These are phyloP conservation scores for Chalciporus sphaerocephalus DNA, from an alignment of 768 basidiomycete genomes.

Conservation along the genomic window DNA sequence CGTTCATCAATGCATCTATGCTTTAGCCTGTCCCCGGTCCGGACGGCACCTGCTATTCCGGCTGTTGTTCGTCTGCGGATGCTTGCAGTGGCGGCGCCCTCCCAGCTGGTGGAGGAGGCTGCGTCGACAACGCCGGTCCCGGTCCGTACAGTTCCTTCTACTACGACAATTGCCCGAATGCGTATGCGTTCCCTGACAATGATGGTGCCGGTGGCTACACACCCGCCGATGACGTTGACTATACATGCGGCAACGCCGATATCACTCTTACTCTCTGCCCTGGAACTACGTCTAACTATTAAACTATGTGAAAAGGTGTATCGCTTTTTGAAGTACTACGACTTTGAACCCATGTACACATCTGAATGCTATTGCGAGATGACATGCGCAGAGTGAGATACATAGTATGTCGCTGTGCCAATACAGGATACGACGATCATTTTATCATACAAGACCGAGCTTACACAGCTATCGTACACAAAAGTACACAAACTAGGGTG, in stretches of 20 bases:
- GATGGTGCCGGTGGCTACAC: conserved; percentile 16
- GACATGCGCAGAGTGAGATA: no score
- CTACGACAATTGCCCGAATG: conserved; percentile 16
- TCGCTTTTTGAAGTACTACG: not conserved
- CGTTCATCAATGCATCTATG: no score
- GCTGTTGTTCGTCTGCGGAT: conserved; percentile 14
- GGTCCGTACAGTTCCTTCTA: conserved; percentile 18
- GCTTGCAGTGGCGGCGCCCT: conserved; percentile 17
- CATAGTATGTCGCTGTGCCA: no score
- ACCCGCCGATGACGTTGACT: conserved; percentile 21
- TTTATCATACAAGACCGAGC: no score
- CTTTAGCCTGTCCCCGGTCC: conserved; percentile 17
- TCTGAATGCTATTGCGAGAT: no score
- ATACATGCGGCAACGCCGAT: conserved; percentile 16
- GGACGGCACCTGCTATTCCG: conserved; percentile 19
- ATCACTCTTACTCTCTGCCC: conserved; percentile 23
- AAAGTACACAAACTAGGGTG: no score
- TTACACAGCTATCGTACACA: no score
- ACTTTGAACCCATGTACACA: no score
- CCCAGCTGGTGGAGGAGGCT: conserved; percentile 12
- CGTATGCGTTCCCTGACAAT: conserved; percentile 22
- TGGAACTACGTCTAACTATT: conserved; percentile 12
- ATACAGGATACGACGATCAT: no score
- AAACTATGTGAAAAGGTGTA: no score
- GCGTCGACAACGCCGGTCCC: conserved; percentile 11